Conservation (phyloP, 306 rosid species). For the Glycine tomentella region DNA sequence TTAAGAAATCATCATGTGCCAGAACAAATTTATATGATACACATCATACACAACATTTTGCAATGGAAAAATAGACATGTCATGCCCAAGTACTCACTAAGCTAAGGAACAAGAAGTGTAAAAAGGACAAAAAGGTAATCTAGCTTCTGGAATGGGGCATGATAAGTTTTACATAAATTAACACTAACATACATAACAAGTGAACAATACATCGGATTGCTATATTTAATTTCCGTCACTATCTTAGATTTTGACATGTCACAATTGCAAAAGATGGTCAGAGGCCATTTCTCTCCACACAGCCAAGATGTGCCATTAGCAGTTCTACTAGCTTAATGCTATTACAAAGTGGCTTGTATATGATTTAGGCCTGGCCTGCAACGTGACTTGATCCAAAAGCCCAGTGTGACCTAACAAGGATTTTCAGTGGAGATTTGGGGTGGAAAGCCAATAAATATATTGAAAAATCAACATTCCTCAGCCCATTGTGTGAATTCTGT, state of each 20-base stretch:
- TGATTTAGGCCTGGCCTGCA: not conserved
- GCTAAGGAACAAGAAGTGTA: not conserved
- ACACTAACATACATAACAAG: not conserved
- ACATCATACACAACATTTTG: not conserved
- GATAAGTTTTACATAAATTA: slow-evolving; percentile 26
- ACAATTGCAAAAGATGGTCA: slow-evolving; percentile 1
- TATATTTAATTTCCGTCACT: not conserved
- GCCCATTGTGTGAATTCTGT: not conserved
- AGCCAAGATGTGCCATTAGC: not conserved
- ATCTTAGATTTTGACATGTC: not conserved
- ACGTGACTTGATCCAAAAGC: too few relatives aligned
- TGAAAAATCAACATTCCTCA: not conserved
- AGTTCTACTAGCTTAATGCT: not conserved
- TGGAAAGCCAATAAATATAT: too few relatives aligned
- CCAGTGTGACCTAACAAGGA: too few relatives aligned
- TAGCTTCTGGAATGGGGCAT: not conserved
- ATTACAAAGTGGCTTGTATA: not conserved
- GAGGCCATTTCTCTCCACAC: slow-evolving; percentile 2
- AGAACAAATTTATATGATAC: slow-evolving; percentile 14
- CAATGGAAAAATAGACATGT: not conserved
- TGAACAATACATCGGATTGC: not conserved
- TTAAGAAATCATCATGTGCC: slow-evolving; percentile 13
- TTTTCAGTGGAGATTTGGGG: too few relatives aligned
- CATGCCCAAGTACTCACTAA: not conserved
- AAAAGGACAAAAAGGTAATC: not conserved